Conservation (phyloP, 305 asterid species). For the Fraxinus latifolia region DNA sequence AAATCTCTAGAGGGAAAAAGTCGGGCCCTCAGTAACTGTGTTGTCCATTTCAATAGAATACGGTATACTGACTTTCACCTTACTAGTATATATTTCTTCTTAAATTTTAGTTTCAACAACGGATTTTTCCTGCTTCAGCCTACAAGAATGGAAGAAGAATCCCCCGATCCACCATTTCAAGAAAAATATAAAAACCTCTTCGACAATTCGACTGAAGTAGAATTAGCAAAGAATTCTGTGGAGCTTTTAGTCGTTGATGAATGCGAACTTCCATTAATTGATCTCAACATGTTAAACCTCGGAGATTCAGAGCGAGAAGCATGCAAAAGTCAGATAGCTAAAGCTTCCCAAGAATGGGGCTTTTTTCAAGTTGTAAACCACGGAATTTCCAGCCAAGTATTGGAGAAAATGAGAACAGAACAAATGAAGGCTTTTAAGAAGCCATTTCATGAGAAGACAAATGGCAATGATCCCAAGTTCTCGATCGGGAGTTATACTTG, state of each 20-base stretch:
- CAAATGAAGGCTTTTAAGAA: slow-evolving; percentile 56
- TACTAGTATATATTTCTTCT: not conserved
- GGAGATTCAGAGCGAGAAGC: slow-evolving; percentile 43
- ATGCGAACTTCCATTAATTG: slow-evolving; percentile 61
- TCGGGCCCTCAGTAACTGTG: too few relatives aligned
- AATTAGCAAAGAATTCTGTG: not conserved
- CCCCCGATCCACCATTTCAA: slow-evolving; percentile 74
- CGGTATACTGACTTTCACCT: too few relatives aligned
- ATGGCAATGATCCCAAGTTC: slow-evolving; percentile 36
- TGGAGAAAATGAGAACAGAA: slow-evolving; percentile 55
- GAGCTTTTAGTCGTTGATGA: slow-evolving; percentile 41
- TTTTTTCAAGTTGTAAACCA: slow-evolving; percentile 79
- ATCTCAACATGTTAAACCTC: slow-evolving; percentile 40
- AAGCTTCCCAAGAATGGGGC: slow-evolving; percentile 81
- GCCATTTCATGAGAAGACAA: slow-evolving; percentile 54
- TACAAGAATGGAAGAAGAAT: slow-evolving; percentile 42
- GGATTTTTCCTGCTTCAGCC: slow-evolving; percentile 6
- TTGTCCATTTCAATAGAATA: too few relatives aligned
- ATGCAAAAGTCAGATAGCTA: slow-evolving; percentile 55
- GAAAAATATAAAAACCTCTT: slow-evolving; percentile 44
- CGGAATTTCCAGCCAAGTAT: slow-evolving; percentile 48
- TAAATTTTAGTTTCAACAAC: not conserved
- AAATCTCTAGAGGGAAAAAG: too few relatives aligned
- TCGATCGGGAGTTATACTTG: slow-evolving; percentile 67
- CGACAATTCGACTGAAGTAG: not conserved